Evolutionary conservation across 805 yeast genomes (phyloP).

Genomic region (Saitoella complicata): DNA sequence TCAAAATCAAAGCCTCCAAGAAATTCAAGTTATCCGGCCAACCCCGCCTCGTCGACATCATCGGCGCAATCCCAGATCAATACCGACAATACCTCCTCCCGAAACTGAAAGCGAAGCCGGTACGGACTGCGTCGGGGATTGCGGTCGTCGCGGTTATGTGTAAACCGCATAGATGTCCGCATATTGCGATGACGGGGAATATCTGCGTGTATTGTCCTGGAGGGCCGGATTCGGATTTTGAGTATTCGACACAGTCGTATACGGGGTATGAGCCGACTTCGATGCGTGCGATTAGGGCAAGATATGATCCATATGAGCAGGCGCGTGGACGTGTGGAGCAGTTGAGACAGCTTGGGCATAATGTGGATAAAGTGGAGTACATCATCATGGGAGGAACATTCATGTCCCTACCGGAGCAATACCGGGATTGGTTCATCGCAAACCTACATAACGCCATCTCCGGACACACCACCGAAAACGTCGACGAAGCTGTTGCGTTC

Average conservation of each 20-base stretch:
- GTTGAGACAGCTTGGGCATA: constrained; percentile 84
- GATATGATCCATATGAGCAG: constrained; percentile 97
- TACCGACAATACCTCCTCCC: constrained; percentile 83
- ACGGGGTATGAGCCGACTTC: constrained; percentile 98
- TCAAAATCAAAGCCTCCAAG: constrained; percentile 70
- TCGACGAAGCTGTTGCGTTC: constrained; percentile 79
- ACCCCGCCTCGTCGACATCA: constrained; percentile 88
- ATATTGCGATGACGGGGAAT: constrained; percentile 95
- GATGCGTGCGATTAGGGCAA: constrained; percentile 97
- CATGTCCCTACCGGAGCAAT: constrained; percentile 82
- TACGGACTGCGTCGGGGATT: constrained; percentile 68
- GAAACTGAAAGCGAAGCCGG: constrained; percentile 94
- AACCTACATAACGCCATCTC: constrained; percentile 89
- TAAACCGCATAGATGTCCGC: constrained; percentile 98
- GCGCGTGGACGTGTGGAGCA: constrained; percentile 97
- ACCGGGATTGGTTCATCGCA: constrained; percentile 76
- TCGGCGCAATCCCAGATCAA: constrained; percentile 89
- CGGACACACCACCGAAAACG: constrained; percentile 29
- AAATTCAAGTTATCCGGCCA: constrained; percentile 82
- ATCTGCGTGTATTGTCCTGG: constrained; percentile 98
- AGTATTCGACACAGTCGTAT: constrained; percentile 92
- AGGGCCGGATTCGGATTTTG: constrained; percentile 97
- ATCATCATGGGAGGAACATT: constrained; percentile 98
- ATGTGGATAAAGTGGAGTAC: constrained; percentile 93
- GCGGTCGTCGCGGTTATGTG: constrained; percentile 99